phyloP scores from a whole-genome alignment of 139 green algal species.

The Coelastrella sp. region DNA sequence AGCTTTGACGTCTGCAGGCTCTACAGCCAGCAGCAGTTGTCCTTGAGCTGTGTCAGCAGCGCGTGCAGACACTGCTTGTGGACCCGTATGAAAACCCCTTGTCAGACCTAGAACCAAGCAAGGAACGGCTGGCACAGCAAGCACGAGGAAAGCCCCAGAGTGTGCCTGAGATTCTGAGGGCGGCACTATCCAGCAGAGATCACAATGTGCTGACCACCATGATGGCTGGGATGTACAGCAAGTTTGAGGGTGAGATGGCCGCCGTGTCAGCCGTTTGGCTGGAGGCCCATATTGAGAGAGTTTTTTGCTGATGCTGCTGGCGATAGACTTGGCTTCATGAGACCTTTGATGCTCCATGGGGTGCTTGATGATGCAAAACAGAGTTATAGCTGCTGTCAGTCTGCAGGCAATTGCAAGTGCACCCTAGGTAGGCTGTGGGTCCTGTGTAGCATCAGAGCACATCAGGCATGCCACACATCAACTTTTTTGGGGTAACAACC shows the following conservation, averaged over 20 bases:
- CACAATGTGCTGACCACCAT: slow-evolving; percentile 30
- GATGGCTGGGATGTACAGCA: slow-evolving; percentile 9
- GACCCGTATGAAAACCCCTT: slow-evolving; percentile 17
- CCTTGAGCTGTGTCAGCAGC: slow-evolving; percentile 24
- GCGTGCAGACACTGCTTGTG: slow-evolving; percentile 20
- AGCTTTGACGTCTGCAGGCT: not conserved
- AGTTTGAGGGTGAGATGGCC: not conserved
- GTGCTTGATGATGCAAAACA: too few species aligned
- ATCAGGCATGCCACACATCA: too few species aligned
- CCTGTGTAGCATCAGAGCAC: too few species aligned
- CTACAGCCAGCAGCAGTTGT: not conserved
- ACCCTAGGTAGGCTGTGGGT: too few species aligned
- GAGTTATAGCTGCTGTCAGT: too few species aligned
- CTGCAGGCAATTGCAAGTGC: too few species aligned
- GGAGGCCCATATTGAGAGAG: too few species aligned
- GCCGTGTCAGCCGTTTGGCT: not conserved
- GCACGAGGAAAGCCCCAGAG: slow-evolving; percentile 9
- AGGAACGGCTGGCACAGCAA: not conserved
- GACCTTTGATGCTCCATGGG: too few species aligned
- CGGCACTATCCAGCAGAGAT: slow-evolving; percentile 22
- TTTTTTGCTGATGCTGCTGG: too few species aligned
- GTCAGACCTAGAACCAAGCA: slow-evolving; percentile 23
- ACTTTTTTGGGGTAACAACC: too few species aligned
- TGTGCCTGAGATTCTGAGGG: not conserved
- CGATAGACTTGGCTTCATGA: too few species aligned